Evolutionary conservation across 805 yeast genomes (phyloP).

Genomic region (Cyberlindnera subsufficiens): DNA sequence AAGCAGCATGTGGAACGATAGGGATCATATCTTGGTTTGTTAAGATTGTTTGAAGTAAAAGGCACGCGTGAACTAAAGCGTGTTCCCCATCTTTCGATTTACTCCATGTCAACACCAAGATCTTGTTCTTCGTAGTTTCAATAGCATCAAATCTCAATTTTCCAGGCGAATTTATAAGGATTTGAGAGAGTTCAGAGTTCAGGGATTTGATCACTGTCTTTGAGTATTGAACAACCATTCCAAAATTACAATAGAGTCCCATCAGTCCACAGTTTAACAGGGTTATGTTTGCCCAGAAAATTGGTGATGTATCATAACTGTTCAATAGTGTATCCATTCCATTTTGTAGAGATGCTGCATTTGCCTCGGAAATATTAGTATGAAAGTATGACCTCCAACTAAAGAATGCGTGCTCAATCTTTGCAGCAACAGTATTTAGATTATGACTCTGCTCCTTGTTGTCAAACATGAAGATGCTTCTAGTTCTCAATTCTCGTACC

Average conservation of each 20-base stretch:
- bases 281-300: constrained; percentile 29
- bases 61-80: constrained; percentile 25
- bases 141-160: constrained; percentile 10
- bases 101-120: constrained; percentile 20
- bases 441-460: constrained; percentile 4
- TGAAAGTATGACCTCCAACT: constrained; percentile 33
- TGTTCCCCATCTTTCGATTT: constrained; percentile 23
- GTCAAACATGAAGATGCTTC: constrained; percentile 24
- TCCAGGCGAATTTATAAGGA: constrained; percentile 5
- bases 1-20: constrained; percentile 23
- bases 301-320: constrained; percentile 27
- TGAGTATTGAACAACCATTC: constrained; percentile 13
- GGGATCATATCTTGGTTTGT: constrained; percentile 20
- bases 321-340: constrained; percentile 15
- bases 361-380: constrained; percentile 23
- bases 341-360: constrained; percentile 8
- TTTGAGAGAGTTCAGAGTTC: constrained; percentile 1
- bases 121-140: constrained; percentile 9
- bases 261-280: constrained; percentile 24
- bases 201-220: constrained; percentile 3
- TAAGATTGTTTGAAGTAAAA: constrained; percentile 22
- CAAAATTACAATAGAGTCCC: constrained; percentile 24
- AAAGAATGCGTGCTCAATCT: constrained; percentile 26
- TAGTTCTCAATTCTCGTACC: constrained; percentile 22
- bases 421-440: constrained; percentile 23